Percentiles rank a stretch among this genome's conserved stretches.
These are phyloP conservation scores for Stylonectria norvegica DNA, from an alignment of 2,329 filamentous ascomycete genomes.

Conservation along the genomic window DNA sequence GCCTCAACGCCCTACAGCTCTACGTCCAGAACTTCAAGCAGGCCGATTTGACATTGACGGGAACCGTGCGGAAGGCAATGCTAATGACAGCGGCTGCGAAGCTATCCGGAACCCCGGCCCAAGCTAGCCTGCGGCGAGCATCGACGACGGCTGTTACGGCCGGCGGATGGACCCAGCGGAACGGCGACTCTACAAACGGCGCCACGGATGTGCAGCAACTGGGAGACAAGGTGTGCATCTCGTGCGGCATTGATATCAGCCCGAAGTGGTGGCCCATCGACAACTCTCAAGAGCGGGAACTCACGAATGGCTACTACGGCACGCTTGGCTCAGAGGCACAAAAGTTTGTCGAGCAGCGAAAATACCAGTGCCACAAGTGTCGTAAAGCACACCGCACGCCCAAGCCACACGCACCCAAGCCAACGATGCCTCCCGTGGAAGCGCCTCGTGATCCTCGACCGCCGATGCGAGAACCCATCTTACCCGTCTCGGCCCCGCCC, in stretches of 20 bases:
- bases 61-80: slow-evolving; percentile 89
- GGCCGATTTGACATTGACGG: slow-evolving; percentile 83
- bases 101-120: slow-evolving; percentile 35
- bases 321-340: slow-evolving; percentile 53
- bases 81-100: slow-evolving; percentile 66
- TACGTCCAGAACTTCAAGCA: slow-evolving; percentile 92
- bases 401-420: slow-evolving; percentile 23
- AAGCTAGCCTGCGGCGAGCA: slow-evolving; percentile 46
- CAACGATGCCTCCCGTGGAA: slow-evolving; percentile 21
- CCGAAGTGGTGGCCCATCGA: slow-evolving; percentile 69
- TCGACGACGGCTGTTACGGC: slow-evolving; percentile 48
- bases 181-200: slow-evolving; percentile 26
- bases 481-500: slow-evolving; percentile 20
- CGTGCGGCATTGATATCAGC: slow-evolving; percentile 66
- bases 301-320: slow-evolving; percentile 51
- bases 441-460: slow-evolving; percentile 17
- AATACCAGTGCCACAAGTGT: slow-evolving; percentile 75
- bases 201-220: slow-evolving; percentile 32
- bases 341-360: slow-evolving; percentile 57
- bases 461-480: slow-evolving; percentile 13
- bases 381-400: slow-evolving; percentile 52
- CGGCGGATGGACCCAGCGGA: slow-evolving; percentile 18
- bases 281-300: slow-evolving; percentile 48
- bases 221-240: slow-evolving; percentile 57
- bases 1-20: slow-evolving; percentile 77